Evolutionary conservation across 1,139 yeast species (phyloP).

Genomic region (Suhomyces guaymorum): DNA sequence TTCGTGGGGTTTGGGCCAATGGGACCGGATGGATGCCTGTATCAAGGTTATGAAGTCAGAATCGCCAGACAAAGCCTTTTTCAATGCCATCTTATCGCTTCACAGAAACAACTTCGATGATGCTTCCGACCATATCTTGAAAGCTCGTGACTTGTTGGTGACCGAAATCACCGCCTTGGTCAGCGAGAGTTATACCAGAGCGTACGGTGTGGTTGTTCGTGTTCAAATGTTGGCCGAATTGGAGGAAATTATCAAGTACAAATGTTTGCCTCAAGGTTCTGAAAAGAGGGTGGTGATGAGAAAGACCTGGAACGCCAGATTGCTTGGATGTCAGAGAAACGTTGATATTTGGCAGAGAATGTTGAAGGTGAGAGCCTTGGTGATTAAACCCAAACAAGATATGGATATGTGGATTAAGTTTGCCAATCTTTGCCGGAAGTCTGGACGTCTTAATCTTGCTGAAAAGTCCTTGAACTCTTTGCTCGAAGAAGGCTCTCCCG

Average conservation of each 20-base stretch:
- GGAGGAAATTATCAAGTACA: slow-evolving; percentile 91
- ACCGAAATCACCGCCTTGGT: slow-evolving; percentile 94
- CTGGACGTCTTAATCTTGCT: slow-evolving; percentile 88
- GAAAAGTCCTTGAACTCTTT: slow-evolving; percentile 85
- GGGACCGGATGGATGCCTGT: slow-evolving; percentile 95
- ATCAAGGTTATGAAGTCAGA: slow-evolving; percentile 87
- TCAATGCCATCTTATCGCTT: slow-evolving; percentile 82
- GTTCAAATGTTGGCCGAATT: slow-evolving; percentile 96
- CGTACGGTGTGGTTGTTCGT: slow-evolving; percentile 94
- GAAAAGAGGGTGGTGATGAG: slow-evolving; percentile 78
- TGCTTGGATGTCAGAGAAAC: slow-evolving; percentile 91
- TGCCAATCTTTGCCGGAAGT: slow-evolving; percentile 92
- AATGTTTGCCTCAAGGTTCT: slow-evolving; percentile 78
- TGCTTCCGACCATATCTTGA: slow-evolving; percentile 74
- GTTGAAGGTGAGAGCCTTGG: slow-evolving; percentile 89
- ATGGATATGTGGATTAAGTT: slow-evolving; percentile 98
- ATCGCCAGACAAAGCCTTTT: slow-evolving; percentile 92
- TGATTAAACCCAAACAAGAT: slow-evolving; percentile 92
- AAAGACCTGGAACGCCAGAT: slow-evolving; percentile 90
- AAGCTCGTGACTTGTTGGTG: slow-evolving; percentile 85
- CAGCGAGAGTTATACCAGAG: slow-evolving; percentile 94
- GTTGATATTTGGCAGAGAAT: slow-evolving; percentile 98
- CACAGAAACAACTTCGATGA: slow-evolving; percentile 86
- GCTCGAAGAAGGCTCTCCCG: slow-evolving; percentile 60
- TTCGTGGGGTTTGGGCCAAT: slow-evolving; percentile 97